Base-by-base conservation (phyloP, 176 grass and related monocot genomes). In the Themeda triandra region DNA sequence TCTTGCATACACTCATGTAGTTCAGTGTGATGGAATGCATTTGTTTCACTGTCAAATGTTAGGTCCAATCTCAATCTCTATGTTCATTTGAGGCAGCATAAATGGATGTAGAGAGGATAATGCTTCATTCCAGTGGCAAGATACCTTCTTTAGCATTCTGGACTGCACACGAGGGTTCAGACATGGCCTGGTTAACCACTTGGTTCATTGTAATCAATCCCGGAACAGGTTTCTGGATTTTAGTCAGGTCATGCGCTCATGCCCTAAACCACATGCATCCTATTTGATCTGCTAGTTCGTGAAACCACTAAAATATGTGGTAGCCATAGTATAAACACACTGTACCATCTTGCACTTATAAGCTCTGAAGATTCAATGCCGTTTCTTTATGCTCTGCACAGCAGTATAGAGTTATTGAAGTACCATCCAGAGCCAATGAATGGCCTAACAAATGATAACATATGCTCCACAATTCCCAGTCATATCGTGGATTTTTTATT, bases 401-500 rank as follows among this genome's bases (percentile, higher is more conserved):
- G 10, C 10, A 75, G 3, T 76, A 21, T 42, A 42, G 21, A 30
- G 69, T 13, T 18, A 40, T 21, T 48, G 49, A 80, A 62, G 80
- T 80, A 18, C 10, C 39, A 69, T 80, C 29, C 36, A 69, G 35
- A 75, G 28, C 23, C 29, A 85, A 67, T 75, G 13, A 87, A 75
- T 29, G 58, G 14, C n/a, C 45, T 63, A 42, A 18, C 44, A 79
- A 35, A 46, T 80, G 23, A 36, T 75, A 78, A 75, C 15, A 68
- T 60, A 17, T 0, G 15, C 44, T 67, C 70, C 48, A 46, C 40
- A 62, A 45, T 82, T 40, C 74, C n/a, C 23, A 24, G 21, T 45
- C 36, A 60, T 42, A 42, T 12, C 12, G 40, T 42, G 40, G 40
- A 42, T 42, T 42, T 37, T 28, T 68, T 62, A 56, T 82, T n/a